Evolutionary conservation across 139 green algal genomes (phyloP), one percentile per base, ranked within the genome.

Genomic region (Micractinium conductrix): DNA sequence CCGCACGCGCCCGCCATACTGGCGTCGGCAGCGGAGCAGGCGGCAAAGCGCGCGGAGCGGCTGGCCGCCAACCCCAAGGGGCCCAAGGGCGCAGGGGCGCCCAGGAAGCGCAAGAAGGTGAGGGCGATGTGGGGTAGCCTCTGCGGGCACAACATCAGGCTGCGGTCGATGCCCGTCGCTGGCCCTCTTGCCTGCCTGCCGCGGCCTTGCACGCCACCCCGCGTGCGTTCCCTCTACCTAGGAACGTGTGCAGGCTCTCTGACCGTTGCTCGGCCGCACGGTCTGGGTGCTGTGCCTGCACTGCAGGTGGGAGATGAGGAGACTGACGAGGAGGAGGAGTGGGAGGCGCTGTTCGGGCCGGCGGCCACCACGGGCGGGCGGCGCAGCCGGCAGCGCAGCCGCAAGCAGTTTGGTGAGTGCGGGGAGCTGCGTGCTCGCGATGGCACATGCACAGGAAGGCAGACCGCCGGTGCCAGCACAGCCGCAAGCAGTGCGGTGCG

Each of bases 51-150:
- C 0, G 75, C 50, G 40, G 75, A 40, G 37, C 75, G 75, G 53
- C 75, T 81, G 53, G 75, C 75, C 5, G 75, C 75, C 37, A 70
- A 81, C 37, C 75, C 75, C 55, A 81, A 81, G 75, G 33, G 19
- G 22, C 53, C 75, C 45, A 81, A 81, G 75, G 37, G 53, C n/a
- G 10, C 48, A 22, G 48, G 48, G 48, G 48, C 48, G 43, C 30
- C 48, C 30, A 38, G 33, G 30, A 79, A 79, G 73, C 24, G 73
- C 45, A 79, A 79, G 73, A 63, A 45, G 73, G 44, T 38, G 70
- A 26, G 38, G 33, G 22, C 28, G 30, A 43, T 7, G 65, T 72
- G 10, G 10, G 48, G 12, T 14, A 14, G 14, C 48, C 48, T 58
- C 14, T 58, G 10, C 48, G 14, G 48, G 48, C 12, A 58, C 48